Base-by-base conservation (phyloP, 768 basidiomycete species). In the Lactarius hatsudake region DNA sequence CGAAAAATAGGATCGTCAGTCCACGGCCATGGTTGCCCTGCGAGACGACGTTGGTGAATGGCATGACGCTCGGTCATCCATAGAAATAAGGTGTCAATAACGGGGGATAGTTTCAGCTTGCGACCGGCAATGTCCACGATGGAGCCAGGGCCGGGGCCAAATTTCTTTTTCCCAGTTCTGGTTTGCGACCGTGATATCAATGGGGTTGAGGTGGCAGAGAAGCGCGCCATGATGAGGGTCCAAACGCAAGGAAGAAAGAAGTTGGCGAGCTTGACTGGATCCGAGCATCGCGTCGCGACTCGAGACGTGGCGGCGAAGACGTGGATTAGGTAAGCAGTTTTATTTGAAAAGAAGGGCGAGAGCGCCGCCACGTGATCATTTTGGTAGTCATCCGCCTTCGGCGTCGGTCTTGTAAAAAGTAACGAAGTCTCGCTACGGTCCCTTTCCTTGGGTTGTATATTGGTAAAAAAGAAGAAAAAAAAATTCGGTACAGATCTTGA, bases 1-100 rank as follows among this genome's bases (percentile, higher is more conserved):
- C 74, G 79, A 23, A 93, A 78, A 59, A 88, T 84, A 3, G 75
- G 72, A 73, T 93, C 89, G 1, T 81, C 74, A 0, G 90, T 90
- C 91, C 91, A 93, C 48, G 77, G 76, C 55, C 54, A 67, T 15
- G 72, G 66, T 53, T 72, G 65, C 26, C 76, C 76, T 8, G 73
- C 71, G 7, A 75, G 63, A 40, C 77, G 74, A 30, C 71, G 71
- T 55, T 72, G 71, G 59, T 73, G 73, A 5, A 76, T 72, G 1
- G 61, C 70, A 55, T 78, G 75, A 13, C 77, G 73, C 59, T 78
- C 76, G 2, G 73, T 65, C 59, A 75, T 74, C 68, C 75, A 78
- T 6, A 38, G 67, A 70, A 74, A 78, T 53, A 78, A 71, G 5
- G 72, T 74, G 67, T 74, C 74, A 56, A 78, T 65, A 36, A 78